These are phyloP conservation scores for Rhizopogon sp. DNA, from an alignment of 768 basidiomycete genomes.

Conservation along the genomic window DNA sequence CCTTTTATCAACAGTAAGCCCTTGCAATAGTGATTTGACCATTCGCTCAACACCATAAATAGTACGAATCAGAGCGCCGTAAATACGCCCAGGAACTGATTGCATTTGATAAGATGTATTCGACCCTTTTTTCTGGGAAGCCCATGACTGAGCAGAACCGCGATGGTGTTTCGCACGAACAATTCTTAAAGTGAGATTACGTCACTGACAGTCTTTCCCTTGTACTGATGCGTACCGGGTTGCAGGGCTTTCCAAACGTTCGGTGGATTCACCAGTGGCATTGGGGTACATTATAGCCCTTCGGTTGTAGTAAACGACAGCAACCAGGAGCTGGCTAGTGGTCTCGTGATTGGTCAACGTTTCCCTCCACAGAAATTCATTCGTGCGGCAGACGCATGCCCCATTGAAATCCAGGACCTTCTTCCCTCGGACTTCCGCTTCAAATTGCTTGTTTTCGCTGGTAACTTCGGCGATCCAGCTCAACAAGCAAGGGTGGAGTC, in stretches of 20 bases:
- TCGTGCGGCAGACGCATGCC: conserved; percentile 39
- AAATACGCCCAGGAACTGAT: conserved; percentile 52
- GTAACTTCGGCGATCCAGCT: conserved; percentile 24
- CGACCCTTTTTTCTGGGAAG: conserved; percentile 50
- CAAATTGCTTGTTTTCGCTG: conserved; percentile 43
- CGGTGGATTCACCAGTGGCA: conserved; percentile 42
- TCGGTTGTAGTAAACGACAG: conserved; percentile 31
- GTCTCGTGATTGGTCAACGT: conserved; percentile 45
- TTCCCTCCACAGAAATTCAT: conserved; percentile 43
- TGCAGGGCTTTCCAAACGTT: conserved; percentile 39
- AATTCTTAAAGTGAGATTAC: conserved; percentile 37
- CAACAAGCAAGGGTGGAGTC: conserved; percentile 20
- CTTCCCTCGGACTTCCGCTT: conserved; percentile 43
- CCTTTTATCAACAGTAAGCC: conserved; percentile 40
- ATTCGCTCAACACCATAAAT: not conserved
- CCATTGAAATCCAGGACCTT: conserved; percentile 46
- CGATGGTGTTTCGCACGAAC: conserved; percentile 35
- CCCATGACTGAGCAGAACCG: conserved; percentile 32
- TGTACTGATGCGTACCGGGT: not conserved
- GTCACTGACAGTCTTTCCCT: not conserved
- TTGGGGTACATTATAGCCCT: conserved; percentile 44
- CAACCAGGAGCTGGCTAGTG: conserved; percentile 32
- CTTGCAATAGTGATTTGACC: not conserved
- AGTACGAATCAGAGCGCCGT: conserved; percentile 52
- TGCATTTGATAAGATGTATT: conserved; percentile 46